Base-by-base conservation (phyloP, 169 alveolate genomes). In the Fabrea salina region DNA sequence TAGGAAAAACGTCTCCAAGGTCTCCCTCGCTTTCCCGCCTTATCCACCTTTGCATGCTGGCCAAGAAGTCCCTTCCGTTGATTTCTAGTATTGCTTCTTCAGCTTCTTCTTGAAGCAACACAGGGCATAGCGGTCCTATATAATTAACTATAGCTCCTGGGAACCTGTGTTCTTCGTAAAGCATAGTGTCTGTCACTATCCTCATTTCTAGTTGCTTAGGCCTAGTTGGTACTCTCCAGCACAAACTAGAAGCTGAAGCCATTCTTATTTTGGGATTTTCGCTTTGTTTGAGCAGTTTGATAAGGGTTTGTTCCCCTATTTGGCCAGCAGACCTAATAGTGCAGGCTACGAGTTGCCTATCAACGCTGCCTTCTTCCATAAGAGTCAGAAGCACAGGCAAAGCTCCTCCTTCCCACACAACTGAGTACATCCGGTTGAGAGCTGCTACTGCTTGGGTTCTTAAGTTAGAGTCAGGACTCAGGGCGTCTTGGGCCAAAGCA, bases 111-210 rank as follows among this genome's bases (percentile, higher is more conserved):
- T 85, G 82, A 30, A 75, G 40, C 27, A 76, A 74, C 51, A 89
- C 84, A 4, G 94, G 87, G 35, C 82, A 30, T 22, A 86, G 41
- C 33, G 85, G 86, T 4, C 94, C 94, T 43, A 75, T 44, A 78
- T 89, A 89, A 25, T 75, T 76, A 71, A 87, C 86, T 22, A 89
- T 83, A 27, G 80, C 53, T 49, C 92, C 94, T 8, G 94, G 94
- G 19, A 85, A 19, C 6, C 13, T 7, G 25, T 13, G 16, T 13
- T n/a, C 54, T 35, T 61, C 59, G 6, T 79, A 56, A 77, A 74
- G 78, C 19, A 84, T 82, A 56, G 79, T 79, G 59, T 89, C 82
- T 41, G 82, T 64, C 59, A 85, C 90, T 11, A 89, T 56, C 68
- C 40, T 58, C 37, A 89, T 83, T 59, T 85, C 82, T 32, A 85